Evolutionary conservation across 495 filamentous ascomycete genomes (phyloP).

Genomic region (Ramalina intermedia): DNA sequence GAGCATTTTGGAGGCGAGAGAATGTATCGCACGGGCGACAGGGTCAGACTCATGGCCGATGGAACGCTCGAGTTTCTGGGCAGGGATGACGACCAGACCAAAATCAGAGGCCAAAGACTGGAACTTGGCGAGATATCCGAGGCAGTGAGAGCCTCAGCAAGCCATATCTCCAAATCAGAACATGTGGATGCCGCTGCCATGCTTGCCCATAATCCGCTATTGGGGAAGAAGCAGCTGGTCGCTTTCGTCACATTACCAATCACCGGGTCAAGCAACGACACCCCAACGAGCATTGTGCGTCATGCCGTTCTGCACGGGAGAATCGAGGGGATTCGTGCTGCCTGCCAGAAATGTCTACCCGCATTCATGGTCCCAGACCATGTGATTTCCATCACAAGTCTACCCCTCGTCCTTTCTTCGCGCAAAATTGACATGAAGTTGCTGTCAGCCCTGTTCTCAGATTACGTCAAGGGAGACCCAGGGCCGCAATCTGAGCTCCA

Average conservation of each 20-base stretch:
- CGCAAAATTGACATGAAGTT: conserved; percentile 37
- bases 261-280: conserved; percentile 1
- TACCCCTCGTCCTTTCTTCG: conserved; percentile 28
- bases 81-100: conserved; percentile 63
- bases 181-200: conserved; percentile 21
- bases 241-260: conserved; percentile 21
- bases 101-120: conserved; percentile 62
- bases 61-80: conserved; percentile 50
- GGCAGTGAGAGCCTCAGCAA: conserved; percentile 28
- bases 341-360: conserved; percentile 30
- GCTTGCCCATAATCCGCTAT: conserved; percentile 29
- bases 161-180: conserved; percentile 17
- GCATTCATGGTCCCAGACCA: conserved; percentile 42
- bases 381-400: conserved; percentile 27
- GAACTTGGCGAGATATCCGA: conserved; percentile 64
- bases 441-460: conserved; percentile 21
- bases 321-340: conserved; percentile 20
- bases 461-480: neutral
- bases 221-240: conserved; percentile 28
- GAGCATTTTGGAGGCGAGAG: conserved; percentile 23
- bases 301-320: neutral
- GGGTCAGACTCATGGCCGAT: conserved; percentile 31
- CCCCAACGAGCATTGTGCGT: neutral
- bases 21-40: conserved; percentile 36
- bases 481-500: too few relatives aligned